Evolutionary conservation across 148 eudicot species (phyloP).

Genomic region (Gaultheria prostrata): DNA sequence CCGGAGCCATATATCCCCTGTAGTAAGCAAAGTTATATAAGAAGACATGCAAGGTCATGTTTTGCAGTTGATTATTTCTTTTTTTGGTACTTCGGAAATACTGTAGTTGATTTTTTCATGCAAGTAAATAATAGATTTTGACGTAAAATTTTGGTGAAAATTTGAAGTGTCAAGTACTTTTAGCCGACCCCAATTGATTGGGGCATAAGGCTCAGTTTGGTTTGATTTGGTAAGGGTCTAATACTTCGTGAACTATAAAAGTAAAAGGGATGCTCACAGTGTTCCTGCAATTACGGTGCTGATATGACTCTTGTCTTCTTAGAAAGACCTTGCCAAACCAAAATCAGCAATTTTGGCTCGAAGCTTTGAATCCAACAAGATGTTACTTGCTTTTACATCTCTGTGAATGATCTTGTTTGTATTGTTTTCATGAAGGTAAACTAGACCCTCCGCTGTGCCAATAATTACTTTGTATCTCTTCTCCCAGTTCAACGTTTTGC

Average conservation of each 20-base stretch:
- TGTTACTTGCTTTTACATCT: conserved; percentile 67
- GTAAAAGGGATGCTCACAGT: conserved; percentile 30
- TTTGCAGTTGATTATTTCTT: neutral
- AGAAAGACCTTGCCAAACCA: conserved; percentile 58
- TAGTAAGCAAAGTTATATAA: neutral
- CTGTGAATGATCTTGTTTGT: conserved; percentile 49
- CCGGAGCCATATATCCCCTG: conserved; percentile 75
- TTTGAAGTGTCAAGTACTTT: too few relatives aligned
- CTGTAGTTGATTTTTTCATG: neutral
- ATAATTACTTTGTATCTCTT: conserved; percentile 44
- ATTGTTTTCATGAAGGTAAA: conserved; percentile 52
- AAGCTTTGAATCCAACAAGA: conserved; percentile 50
- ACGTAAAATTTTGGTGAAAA: neutral
- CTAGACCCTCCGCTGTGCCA: conserved; percentile 55
- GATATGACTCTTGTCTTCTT: conserved; percentile 55
- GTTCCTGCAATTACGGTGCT: conserved; percentile 66
- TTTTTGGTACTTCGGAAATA: too few relatives aligned
- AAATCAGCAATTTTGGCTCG: conserved; percentile 58
- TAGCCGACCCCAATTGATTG: too few relatives aligned
- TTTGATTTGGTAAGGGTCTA: neutral
- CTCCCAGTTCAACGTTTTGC: conserved; percentile 37
- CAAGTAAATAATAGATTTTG: neutral
- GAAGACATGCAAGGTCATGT: neutral
- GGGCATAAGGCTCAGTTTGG: too few relatives aligned
- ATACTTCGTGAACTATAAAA: neutral